A percentile compares a stretch with the other conserved stretches of the same genome.
phyloP scores from a whole-genome alignment of 2,329 filamentous ascomycete genomes.

The Colletotrichum simmondsii region DNA sequence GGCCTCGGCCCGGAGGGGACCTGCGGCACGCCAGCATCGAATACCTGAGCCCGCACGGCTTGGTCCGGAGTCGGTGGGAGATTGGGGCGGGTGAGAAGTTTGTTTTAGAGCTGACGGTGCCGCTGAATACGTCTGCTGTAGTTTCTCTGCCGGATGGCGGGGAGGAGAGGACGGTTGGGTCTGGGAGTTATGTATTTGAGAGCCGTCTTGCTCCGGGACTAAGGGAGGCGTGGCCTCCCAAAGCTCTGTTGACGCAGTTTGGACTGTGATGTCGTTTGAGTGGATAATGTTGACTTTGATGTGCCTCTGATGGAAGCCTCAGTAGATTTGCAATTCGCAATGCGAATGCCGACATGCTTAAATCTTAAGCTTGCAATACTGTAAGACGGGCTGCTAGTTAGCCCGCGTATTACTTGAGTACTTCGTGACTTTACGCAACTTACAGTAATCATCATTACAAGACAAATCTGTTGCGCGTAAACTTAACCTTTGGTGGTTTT shows the following conservation, averaged over 20 bases:
- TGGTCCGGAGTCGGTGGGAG: conserved; percentile 41
- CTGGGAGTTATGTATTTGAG: conserved; percentile 1
- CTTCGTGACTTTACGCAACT: too few species aligned
- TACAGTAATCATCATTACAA: too few species aligned
- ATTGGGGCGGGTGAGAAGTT: conserved; percentile 12
- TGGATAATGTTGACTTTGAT: too few species aligned
- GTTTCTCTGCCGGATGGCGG: conserved; percentile 3
- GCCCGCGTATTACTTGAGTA: too few species aligned
- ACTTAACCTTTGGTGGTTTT: too few species aligned
- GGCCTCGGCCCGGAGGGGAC: conserved; percentile 47
- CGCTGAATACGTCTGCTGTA: neutral
- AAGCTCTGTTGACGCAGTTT: conserved; percentile 20
- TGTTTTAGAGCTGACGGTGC: neutral
- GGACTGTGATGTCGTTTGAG: neutral
- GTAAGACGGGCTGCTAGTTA: too few species aligned
- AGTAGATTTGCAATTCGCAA: too few species aligned
- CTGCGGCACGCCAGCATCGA: conserved; percentile 44
- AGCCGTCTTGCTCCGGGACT: neutral
- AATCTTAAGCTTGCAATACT: too few species aligned
- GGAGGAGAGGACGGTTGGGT: conserved; percentile 1
- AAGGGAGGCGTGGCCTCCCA: conserved; percentile 5
- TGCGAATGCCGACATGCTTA: too few species aligned
- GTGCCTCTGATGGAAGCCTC: too few species aligned
- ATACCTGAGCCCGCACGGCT: conserved; percentile 45
- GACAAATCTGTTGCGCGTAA: too few species aligned